Evolutionary conservation across 73 alveolate genomes (phyloP).

Genomic region (Paramecium caudatum): DNA sequence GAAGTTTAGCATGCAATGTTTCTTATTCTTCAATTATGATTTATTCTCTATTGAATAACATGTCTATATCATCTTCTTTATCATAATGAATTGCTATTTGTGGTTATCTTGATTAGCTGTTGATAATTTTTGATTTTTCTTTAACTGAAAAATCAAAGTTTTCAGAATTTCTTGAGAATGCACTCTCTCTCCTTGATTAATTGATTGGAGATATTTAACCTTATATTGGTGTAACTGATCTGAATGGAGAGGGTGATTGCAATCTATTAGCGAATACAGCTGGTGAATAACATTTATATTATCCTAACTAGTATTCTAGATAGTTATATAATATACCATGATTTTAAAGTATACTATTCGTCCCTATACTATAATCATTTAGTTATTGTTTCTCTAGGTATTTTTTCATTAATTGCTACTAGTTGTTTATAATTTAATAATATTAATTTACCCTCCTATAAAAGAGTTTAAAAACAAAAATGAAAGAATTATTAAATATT

Average conservation of each 20-base stretch:
- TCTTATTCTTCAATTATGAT: slow-evolving; percentile 51
- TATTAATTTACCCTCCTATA: not conserved
- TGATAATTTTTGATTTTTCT: slow-evolving; percentile 13
- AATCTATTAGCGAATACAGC: not conserved
- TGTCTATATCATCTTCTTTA: not conserved
- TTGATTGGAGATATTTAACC: slow-evolving; percentile 36
- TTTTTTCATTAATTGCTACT: slow-evolving; percentile 14
- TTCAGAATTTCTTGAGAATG: slow-evolving; percentile 30
- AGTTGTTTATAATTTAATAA: too few relatives aligned
- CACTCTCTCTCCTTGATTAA: slow-evolving; percentile 57
- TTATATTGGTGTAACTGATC: slow-evolving; percentile 32
- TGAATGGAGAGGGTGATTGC: slow-evolving; percentile 33
- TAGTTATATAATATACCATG: not conserved
- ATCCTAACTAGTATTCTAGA: not conserved
- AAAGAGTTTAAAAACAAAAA: not conserved
- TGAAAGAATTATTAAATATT: slow-evolving; percentile 15
- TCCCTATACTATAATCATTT: slow-evolving; percentile 29
- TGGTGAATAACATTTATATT: slow-evolving; percentile 41
- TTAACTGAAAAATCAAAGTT: slow-evolving; percentile 68
- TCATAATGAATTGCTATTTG: not conserved
- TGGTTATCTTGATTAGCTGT: not conserved
- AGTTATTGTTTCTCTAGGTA: not conserved
- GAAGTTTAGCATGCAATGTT: not conserved
- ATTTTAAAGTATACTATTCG: not conserved
- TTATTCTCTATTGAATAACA: slow-evolving; percentile 5